These are phyloP conservation scores for Suillus clintonianus DNA, from an alignment of 768 basidiomycete genomes.

Conservation along the genomic window DNA sequence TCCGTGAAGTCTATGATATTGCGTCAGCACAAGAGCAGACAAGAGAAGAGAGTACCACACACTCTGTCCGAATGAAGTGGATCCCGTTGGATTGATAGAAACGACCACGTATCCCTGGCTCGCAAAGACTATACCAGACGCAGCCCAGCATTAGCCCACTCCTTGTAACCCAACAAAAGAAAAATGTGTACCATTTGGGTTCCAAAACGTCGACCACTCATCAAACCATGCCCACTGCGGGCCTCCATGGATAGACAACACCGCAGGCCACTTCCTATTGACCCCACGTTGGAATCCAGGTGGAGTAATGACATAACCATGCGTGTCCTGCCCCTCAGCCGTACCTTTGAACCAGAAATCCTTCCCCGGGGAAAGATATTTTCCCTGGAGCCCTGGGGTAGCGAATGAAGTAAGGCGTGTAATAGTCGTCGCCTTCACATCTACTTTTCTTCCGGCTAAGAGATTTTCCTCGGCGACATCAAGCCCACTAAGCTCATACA, in stretches of 20 bases:
- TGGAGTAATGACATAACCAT: constrained; percentile 86
- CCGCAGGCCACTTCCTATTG: constrained; percentile 74
- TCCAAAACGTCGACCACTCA: constrained; percentile 91
- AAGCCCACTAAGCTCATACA: constrained; percentile 61
- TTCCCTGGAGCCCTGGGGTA: constrained; percentile 52
- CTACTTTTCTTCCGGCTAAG: constrained; percentile 24
- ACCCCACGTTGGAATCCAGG: constrained; percentile 69
- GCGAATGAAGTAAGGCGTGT: constrained; percentile 70
- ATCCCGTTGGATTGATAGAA: constrained; percentile 91
- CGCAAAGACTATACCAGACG: constrained; percentile 60
- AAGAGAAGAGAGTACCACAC: constrained; percentile 4
- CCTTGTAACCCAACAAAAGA: not conserved
- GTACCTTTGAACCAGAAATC: constrained; percentile 93
- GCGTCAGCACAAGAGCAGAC: not conserved
- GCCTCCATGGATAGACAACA: constrained; percentile 83
- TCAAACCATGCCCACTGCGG: constrained; percentile 89
- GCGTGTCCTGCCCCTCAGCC: constrained; percentile 61
- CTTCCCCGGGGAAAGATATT: constrained; percentile 63
- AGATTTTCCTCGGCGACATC: constrained; percentile 45
- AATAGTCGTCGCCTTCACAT: constrained; percentile 34
- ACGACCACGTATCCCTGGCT: constrained; percentile 89
- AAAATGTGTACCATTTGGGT: constrained; percentile 64
- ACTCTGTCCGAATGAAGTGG: constrained; percentile 92
- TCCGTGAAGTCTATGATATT: constrained; percentile 66
- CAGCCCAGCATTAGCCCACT: not conserved